phyloP scores from a whole-genome alignment of 75 land plant species.

The Selaginella moellendorffii region DNA sequence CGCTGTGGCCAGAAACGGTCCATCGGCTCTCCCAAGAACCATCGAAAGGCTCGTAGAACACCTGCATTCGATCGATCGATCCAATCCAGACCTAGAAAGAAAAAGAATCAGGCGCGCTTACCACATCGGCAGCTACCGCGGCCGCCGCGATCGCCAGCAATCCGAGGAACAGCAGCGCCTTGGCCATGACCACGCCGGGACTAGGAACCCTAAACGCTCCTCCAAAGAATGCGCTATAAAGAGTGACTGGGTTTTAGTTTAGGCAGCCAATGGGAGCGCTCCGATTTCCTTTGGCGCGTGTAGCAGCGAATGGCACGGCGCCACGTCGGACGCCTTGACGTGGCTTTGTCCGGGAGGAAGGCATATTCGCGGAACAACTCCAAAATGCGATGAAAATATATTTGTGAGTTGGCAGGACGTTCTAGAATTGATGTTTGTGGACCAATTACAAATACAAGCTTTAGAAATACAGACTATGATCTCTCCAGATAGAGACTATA shows the following conservation, averaged over 20 bases:
- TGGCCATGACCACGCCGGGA: not conserved
- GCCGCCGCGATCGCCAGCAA: not conserved
- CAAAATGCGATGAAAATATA: no score
- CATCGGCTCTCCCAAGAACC: slow-evolving; percentile 18
- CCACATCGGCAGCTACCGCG: not conserved
- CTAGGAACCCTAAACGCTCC: not conserved
- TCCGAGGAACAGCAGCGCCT: not conserved
- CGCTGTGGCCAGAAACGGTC: slow-evolving; percentile 23
- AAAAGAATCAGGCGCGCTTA: no score
- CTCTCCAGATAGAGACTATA: no score
- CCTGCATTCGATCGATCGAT: slow-evolving; percentile 10
- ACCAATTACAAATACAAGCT: no score
- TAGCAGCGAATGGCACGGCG: not conserved
- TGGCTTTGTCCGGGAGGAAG: not conserved
- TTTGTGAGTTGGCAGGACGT: no score
- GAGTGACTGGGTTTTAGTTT: not conserved
- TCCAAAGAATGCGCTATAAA: no score
- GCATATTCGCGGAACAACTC: no score
- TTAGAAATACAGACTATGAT: no score
- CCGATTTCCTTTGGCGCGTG: not conserved
- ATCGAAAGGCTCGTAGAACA: slow-evolving; percentile 23
- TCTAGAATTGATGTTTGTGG: no score
- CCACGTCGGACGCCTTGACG: not conserved
- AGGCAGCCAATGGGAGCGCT: not conserved
- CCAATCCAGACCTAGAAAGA: not conserved